Evolutionary conservation across 129 eudicot genomes (phyloP), one percentile per base, ranked within the genome.

Genomic region (Artemisia annua): DNA sequence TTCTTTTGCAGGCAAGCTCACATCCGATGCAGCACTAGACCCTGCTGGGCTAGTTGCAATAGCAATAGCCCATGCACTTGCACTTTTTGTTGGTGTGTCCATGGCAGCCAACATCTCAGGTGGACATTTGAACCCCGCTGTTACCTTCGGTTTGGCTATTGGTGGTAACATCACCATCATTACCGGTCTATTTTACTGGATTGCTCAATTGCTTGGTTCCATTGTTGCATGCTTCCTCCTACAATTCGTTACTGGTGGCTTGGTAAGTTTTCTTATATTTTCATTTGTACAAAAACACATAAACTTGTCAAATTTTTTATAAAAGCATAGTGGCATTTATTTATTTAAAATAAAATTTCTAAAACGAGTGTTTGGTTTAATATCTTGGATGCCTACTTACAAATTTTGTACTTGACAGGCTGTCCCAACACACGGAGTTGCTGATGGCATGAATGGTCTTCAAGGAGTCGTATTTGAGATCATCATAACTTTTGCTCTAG

Each of bases 121-220:
- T 11, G 91, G 91, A 24, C 91, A 86, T 18, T 71, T 86, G 75
- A 86, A 86, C 18, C 91, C 91, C 51, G 91, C 91, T 68, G 91
- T 86, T 73, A 86, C 91, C 46, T 80, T 86, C 32, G 88, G 91
- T 56, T 72, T 86, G 91, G 91, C 88, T 11, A 48, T 86, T n/a
- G 88, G 88, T 14, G 91, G 91, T 65, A 79, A 86, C 69, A 86
- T 86, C 80, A 86, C 88, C 66, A 53, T 86, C 72, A 13, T 83
- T 4, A 86, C 86, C 48, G 91, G 88, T 56, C 30, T 86, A 43
- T 86, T 86, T 76, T 86, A 86, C 39, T 83, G 88, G 91, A 66
- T 86, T 75, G 86, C 88, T 12, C 91, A 86, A 65, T 70, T 69
- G 3, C 79, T 86, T 63, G 91, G 88, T 39, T 83, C 91, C 24